These are phyloP conservation scores for Turritis glabra DNA, from an alignment of 345 rosid genomes.

Conservation along the genomic window DNA sequence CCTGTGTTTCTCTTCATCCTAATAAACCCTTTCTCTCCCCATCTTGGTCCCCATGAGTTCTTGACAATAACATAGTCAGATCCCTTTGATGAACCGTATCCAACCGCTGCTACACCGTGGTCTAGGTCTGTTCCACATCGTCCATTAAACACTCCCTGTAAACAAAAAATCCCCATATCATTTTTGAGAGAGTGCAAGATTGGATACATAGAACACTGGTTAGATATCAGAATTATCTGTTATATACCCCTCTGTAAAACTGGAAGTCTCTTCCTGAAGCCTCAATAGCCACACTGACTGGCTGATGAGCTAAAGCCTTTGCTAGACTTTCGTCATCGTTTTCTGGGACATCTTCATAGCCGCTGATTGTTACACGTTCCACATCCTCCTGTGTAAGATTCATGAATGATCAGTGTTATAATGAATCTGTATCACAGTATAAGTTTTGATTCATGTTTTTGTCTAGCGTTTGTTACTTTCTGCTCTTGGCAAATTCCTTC, in stretches of 20 bases:
- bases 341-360: slow-evolving; percentile 65
- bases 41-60: slow-evolving; percentile 85
- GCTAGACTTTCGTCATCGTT: slow-evolving; percentile 58
- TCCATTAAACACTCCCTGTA: slow-evolving; percentile 78
- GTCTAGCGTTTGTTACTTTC: slow-evolving; percentile 47
- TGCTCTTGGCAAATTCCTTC: slow-evolving; percentile 58
- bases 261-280: slow-evolving; percentile 81
- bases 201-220: not conserved
- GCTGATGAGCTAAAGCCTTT: slow-evolving; percentile 80
- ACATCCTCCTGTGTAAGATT: slow-evolving; percentile 53
- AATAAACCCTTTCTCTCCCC: slow-evolving; percentile 86
- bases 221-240: not conserved
- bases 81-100: slow-evolving; percentile 72
- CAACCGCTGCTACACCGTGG: slow-evolving; percentile 83
- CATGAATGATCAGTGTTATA: not conserved
- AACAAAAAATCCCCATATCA: not conserved
- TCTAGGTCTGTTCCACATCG: slow-evolving; percentile 66
- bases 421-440: not conserved
- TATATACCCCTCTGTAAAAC: slow-evolving; percentile 67
- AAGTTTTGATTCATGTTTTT: not conserved
- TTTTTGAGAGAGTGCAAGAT: not conserved
- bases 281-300: slow-evolving; percentile 79
- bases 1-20: slow-evolving; percentile 82
- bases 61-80: slow-evolving; percentile 69
- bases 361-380: slow-evolving; percentile 57